Evolutionary conservation across 768 basidiomycete species (phyloP).

Genomic region (Serendipita vermifera): DNA sequence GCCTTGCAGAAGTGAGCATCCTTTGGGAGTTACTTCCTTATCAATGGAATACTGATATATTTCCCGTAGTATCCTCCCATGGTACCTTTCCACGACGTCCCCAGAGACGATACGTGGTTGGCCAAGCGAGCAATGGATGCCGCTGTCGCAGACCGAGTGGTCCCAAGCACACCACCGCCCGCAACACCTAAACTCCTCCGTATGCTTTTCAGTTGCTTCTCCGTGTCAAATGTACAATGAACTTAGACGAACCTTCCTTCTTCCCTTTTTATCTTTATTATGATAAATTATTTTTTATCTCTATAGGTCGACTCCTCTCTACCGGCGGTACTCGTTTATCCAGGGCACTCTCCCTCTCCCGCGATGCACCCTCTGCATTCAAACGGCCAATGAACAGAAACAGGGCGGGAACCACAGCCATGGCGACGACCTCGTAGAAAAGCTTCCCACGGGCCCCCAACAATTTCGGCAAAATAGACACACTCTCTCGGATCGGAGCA

Average conservation of each 20-base stretch:
- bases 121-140: background rate
- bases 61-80: background rate
- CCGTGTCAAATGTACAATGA: background rate
- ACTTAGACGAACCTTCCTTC: background rate
- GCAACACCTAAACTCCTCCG: conserved; percentile 5
- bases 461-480: too few relatives aligned
- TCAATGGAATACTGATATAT: background rate
- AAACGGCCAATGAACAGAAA: too few relatives aligned
- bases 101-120: background rate
- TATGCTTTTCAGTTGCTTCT: conserved; percentile 7
- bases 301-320: background rate
- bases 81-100: background rate
- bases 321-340: background rate
- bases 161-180: background rate
- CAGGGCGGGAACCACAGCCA: too few relatives aligned
- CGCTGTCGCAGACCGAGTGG: background rate
- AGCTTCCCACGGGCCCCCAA: too few relatives aligned
- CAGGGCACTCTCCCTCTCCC: background rate
- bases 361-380: too few relatives aligned
- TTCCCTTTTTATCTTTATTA: background rate
- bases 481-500: too few relatives aligned
- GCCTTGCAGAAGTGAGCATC: background rate
- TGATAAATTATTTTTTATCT: background rate
- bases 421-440: too few relatives aligned
- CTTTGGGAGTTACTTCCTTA: background rate